Evolutionary conservation across 768 basidiomycete genomes (phyloP), one percentile per base, ranked within the genome.

Genomic region (Candolleomyces efflorescens): DNA sequence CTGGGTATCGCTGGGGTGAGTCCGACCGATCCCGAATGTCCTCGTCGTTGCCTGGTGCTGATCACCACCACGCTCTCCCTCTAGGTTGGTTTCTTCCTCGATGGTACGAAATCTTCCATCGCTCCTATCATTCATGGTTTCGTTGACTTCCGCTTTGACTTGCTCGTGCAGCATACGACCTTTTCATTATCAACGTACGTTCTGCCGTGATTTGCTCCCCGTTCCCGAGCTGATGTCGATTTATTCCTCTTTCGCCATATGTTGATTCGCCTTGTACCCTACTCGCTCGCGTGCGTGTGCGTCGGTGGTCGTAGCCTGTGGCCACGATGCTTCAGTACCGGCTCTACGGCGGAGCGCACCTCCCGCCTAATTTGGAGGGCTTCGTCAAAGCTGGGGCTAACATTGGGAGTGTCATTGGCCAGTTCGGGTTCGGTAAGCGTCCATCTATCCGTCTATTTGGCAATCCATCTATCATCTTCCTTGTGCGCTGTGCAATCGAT

Each of bases 381-480:
- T 75, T 87, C 54, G 59, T 89, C 64, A 76, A 89, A 64, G 86
- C 87, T 3, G 71, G 77, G 3, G 86, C 87, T 2, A 89, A 89
- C 68, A 88, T 89, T 45, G 87, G 86, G 1, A 83, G 82, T 60
- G 86, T 89, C 61, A 81, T 89, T 53, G 87, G 84, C 50, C 86
- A 87, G 71, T 82, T 87, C 61, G 64, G 64, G 1, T 87, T 87
- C 58, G 86, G 85, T 82, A 64, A 32, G 63, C 39, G 12, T 32
- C 3, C n/a, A n/a, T n/a, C n/a, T n/a, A n/a, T n/a, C n/a, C n/a
- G n/a, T n/a, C n/a, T n/a, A n/a, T n/a, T n/a, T n/a, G n/a, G n/a
- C n/a, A n/a, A n/a, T n/a, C n/a, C n/a, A n/a, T n/a, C n/a, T n/a
- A n/a, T n/a, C n/a, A n/a, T n/a, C n/a, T n/a, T n/a, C n/a, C n/a